Evolutionary conservation across 345 rosid genomes (phyloP).

Genomic region (Lagerstroemia speciosa): DNA sequence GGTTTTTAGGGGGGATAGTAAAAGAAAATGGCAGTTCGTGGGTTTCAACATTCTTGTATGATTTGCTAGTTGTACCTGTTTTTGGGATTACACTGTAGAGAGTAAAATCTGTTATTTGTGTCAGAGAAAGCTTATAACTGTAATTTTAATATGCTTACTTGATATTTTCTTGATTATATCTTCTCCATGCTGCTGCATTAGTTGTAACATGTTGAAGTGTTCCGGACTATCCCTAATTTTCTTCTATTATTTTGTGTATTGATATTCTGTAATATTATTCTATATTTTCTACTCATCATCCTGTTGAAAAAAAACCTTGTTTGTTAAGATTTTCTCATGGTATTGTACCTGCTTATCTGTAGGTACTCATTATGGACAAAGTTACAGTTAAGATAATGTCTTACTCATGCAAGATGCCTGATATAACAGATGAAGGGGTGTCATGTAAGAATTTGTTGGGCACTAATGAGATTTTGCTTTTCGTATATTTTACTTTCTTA

Average conservation of each 20-base stretch:
- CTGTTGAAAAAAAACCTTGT: background rate
- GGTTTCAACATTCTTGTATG: too few species aligned
- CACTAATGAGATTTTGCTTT: background rate
- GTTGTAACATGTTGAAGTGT: too few species aligned
- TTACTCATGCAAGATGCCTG: constrained; percentile 91
- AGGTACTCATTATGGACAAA: constrained; percentile 99
- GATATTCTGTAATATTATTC: background rate
- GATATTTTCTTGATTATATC: too few species aligned
- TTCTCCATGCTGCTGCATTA: too few species aligned
- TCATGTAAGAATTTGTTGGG: constrained; percentile 49
- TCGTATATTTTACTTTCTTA: background rate
- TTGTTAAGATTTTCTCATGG: background rate
- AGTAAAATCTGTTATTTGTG: too few species aligned
- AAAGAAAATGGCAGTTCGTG: too few species aligned
- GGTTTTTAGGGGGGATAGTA: too few species aligned
- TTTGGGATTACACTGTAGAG: too few species aligned
- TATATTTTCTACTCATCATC: background rate
- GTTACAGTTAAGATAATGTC: constrained; percentile 96
- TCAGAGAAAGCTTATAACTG: too few species aligned
- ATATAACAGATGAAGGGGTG: constrained; percentile 96
- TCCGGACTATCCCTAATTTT: too few species aligned
- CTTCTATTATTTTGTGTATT: background rate
- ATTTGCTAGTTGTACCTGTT: too few species aligned
- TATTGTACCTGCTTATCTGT: constrained; percentile 5
- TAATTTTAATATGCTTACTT: too few species aligned